These are phyloP conservation scores for Aspergillus persii DNA, from an alignment of 2,329 filamentous ascomycete species.

Conservation along the genomic window DNA sequence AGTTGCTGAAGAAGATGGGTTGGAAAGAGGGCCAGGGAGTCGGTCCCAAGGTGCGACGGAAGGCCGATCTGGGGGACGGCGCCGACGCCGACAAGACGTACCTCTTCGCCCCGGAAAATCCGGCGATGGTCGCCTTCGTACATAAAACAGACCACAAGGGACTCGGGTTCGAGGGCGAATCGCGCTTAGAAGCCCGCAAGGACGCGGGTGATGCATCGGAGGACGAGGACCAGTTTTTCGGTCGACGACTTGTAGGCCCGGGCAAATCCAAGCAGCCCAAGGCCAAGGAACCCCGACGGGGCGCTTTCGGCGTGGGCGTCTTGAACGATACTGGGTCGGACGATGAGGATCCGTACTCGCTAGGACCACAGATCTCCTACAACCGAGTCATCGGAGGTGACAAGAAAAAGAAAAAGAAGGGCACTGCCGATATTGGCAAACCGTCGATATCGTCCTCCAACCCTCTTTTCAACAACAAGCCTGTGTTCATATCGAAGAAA, in stretches of 20 bases:
- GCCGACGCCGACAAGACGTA: constrained; percentile 54
- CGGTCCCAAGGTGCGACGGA: constrained; percentile 77
- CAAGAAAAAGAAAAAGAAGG: constrained; percentile 72
- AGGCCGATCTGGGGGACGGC: constrained; percentile 64
- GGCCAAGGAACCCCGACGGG: constrained; percentile 56
- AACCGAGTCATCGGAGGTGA: constrained; percentile 77
- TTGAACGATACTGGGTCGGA: constrained; percentile 93
- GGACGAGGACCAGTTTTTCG: constrained; percentile 38
- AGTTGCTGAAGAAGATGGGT: constrained; percentile 85
- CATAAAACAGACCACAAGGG: constrained; percentile 48
- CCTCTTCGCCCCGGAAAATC: constrained; percentile 83
- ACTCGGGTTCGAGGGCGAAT: constrained; percentile 45
- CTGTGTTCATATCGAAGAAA: constrained; percentile 74
- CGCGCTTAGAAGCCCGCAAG: constrained; percentile 28
- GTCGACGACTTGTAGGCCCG: constrained; percentile 29
- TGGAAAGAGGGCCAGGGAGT: constrained; percentile 94
- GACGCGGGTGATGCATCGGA: constrained; percentile 16
- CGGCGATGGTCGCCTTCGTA: constrained; percentile 57
- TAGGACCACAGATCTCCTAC: constrained; percentile 87
- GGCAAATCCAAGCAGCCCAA: constrained; percentile 42
- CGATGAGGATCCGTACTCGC: constrained; percentile 89
- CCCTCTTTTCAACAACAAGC: constrained; percentile 63
- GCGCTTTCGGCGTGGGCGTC: constrained; percentile 82
- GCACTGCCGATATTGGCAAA: constrained; percentile 35
- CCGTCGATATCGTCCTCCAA: constrained; percentile 56